These are phyloP conservation scores for Pulveroboletus sp. DNA, from an alignment of 768 basidiomycete genomes.

Conservation along the genomic window DNA sequence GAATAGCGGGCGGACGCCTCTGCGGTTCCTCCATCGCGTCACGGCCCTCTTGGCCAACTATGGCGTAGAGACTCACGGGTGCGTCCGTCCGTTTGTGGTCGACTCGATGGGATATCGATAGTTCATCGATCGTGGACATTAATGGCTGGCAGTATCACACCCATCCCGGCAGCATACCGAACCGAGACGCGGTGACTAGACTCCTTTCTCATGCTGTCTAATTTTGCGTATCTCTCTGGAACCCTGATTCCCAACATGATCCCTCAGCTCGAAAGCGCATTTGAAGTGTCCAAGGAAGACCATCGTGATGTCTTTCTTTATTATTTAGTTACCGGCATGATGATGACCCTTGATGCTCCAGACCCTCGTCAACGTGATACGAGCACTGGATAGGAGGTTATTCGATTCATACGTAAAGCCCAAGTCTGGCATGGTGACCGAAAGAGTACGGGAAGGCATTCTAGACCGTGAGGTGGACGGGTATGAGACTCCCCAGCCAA, in stretches of 20 bases:
- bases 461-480: constrained; percentile 82
- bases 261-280: constrained; percentile 69
- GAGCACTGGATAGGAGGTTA: constrained; percentile 81
- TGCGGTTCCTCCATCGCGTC: constrained; percentile 16
- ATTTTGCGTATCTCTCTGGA: constrained; percentile 72
- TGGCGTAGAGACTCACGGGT: constrained; percentile 42
- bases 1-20: background rate
- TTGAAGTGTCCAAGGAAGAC: constrained; percentile 64
- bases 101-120: background rate
- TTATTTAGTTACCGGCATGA: background rate
- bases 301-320: constrained; percentile 56
- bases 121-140: background rate
- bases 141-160: constrained; percentile 31
- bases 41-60: constrained; percentile 30
- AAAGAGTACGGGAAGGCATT: constrained; percentile 74
- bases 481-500: constrained; percentile 91
- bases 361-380: constrained; percentile 72
- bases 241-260: constrained; percentile 75
- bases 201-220: constrained; percentile 85
- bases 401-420: constrained; percentile 87
- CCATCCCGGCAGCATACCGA: constrained; percentile 33
- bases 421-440: constrained; percentile 63
- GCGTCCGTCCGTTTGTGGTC: background rate
- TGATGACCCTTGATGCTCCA: constrained; percentile 24
- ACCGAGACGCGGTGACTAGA: constrained; percentile 50